These are phyloP conservation scores for Brachypodium distachyon DNA, from an alignment of 202 grass and related monocot species.

Conservation along the genomic window DNA sequence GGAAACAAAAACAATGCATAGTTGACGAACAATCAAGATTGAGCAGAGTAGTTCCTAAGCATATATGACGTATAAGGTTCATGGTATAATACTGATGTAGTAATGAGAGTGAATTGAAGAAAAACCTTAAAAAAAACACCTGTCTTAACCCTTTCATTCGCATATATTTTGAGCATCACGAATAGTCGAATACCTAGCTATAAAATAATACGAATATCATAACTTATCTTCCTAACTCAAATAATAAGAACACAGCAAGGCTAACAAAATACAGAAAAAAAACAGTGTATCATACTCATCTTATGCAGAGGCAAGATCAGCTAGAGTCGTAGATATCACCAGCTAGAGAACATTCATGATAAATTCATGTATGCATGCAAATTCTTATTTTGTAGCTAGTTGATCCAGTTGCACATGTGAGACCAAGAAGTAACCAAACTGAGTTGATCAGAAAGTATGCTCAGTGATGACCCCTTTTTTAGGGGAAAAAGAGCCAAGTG, in stretches of 20 bases:
- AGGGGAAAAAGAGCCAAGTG: neutral
- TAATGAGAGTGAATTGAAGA: neutral
- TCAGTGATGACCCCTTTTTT: neutral
- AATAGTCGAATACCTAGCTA: neutral
- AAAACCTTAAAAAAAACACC: too few relatives aligned
- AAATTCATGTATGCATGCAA: neutral
- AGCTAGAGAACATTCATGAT: conserved; percentile 6
- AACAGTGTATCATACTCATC: neutral
- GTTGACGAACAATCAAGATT: neutral
- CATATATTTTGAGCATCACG: neutral
- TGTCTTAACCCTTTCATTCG: neutral
- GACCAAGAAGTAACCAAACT: neutral
- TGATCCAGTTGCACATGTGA: neutral
- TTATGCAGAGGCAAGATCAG: conserved; percentile 2
- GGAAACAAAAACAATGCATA: neutral
- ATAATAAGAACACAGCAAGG: neutral
- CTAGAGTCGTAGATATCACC: neutral
- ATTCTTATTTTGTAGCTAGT: conserved; percentile 14
- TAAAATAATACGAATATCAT: neutral
- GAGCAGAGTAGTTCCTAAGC: neutral
- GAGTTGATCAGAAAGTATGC: conserved; percentile 1
- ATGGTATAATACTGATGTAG: neutral
- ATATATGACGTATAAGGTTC: neutral
- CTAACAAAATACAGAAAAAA: conserved; percentile 10
- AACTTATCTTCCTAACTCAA: neutral